phyloP scores from a whole-genome alignment of 2,329 filamentous ascomycete species.

The Ploettnerulaceae sp. region DNA sequence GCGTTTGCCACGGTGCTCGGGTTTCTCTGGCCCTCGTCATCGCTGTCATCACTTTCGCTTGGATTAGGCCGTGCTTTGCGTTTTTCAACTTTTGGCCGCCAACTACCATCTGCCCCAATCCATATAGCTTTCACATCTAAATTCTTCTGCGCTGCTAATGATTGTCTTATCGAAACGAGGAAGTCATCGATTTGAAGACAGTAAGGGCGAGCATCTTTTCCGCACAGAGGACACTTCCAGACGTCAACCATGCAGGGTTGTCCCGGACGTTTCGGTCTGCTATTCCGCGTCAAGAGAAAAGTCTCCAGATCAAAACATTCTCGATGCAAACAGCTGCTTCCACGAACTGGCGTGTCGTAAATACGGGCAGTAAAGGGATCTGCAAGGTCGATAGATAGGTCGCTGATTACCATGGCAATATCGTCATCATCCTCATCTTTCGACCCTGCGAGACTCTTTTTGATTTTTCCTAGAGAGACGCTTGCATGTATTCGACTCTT shows the following conservation, averaged over 20 bases:
- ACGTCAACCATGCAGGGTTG: slow-evolving; percentile 59
- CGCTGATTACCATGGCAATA: slow-evolving; percentile 51
- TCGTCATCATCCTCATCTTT: slow-evolving; percentile 51
- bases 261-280: slow-evolving; percentile 40
- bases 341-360: slow-evolving; percentile 68
- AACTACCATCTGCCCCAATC: slow-evolving; percentile 59
- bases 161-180: slow-evolving; percentile 54
- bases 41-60: slow-evolving; percentile 22
- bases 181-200: slow-evolving; percentile 71
- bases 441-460: slow-evolving; percentile 41
- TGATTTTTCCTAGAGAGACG: slow-evolving; percentile 54
- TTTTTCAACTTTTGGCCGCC: slow-evolving; percentile 48
- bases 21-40: slow-evolving; percentile 11
- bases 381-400: slow-evolving; percentile 56
- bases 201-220: slow-evolving; percentile 68
- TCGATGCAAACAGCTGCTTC: slow-evolving; percentile 64
- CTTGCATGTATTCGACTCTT: slow-evolving; percentile 39
- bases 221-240: slow-evolving; percentile 87
- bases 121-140: slow-evolving; percentile 55
- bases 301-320: slow-evolving; percentile 89
- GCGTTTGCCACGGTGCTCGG: too few relatives aligned
- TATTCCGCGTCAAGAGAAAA: slow-evolving; percentile 63
- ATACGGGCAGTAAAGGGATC: slow-evolving; percentile 63
- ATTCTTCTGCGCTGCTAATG: slow-evolving; percentile 46
- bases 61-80: slow-evolving; percentile 22